Evolutionary conservation across 2,329 filamentous ascomycete species (phyloP), one percentile per base, ranked within the genome.

Genomic region (Juglanconis juglandina): DNA sequence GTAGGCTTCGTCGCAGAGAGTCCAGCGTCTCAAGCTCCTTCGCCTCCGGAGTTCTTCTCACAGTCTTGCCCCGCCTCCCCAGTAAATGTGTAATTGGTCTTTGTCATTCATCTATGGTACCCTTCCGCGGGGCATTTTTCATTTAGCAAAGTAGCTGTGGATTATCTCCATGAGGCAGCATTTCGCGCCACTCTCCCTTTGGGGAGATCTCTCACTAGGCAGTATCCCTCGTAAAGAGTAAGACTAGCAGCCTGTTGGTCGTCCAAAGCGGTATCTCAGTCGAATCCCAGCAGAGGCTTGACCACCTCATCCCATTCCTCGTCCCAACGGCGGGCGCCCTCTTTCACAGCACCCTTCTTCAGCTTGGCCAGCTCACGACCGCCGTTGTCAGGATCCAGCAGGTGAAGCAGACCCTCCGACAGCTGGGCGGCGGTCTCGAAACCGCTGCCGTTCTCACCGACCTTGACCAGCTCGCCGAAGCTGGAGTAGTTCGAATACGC

Each of bases 281-380:
- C 30, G 34, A 84, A 68, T 1, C 81, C 87, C 56, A 97, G 81
- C 4, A 96, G 75, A 51, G 81, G 83, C 10, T 89, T 91, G 7
- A 93, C 89, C 49, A 96, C 87, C 9, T 84, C 81, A 78, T 96
- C 87, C 95, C 95, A 99, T 71, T 97, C 92, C 66, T 92, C 89
- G 67, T 96, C 89, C 95, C 95, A 99, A 50, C 94, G 82, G 59
- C 88, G 79, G 48, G 79, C 79, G 41, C 91, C 91, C 73, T 98
- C 93, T 64, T 82, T 77, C 35, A 87, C 72, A 1, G 93, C 93
- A 0, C 93, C 92, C 46, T 77, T 70, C 68, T 85, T 89, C 67
- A 96, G 72, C 3, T 47, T 75, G 41, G 76, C 76, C 46, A 97
- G 74, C 68, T 90, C 80, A 1, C 9, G n/a, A 5, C 72, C 70